These are phyloP conservation scores for Closterium sp. DNA, from an alignment of 139 green algal species.

Conservation along the genomic window DNA sequence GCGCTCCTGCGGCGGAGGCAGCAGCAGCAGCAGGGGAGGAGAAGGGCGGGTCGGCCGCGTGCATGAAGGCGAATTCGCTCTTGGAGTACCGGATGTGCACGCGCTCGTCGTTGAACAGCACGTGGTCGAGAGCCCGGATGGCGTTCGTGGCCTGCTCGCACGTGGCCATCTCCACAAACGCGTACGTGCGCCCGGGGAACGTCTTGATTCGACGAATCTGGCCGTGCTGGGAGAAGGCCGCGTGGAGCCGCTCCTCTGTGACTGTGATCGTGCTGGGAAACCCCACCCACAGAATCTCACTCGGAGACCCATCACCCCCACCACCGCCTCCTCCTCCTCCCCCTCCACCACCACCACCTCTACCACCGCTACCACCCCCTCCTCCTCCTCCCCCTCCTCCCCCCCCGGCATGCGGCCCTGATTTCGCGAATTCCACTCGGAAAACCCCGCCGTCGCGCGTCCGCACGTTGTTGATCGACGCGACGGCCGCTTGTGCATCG, in stretches of 20 bases:
- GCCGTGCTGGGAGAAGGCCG: conserved; percentile 11
- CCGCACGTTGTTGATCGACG: neutral
- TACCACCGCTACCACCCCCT: neutral
- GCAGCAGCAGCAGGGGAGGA: neutral
- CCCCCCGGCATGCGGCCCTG: neutral
- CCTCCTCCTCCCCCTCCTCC: neutral
- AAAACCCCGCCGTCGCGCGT: neutral
- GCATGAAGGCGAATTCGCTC: neutral
- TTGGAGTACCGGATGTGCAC: conserved; percentile 43
- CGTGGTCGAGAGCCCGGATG: conserved; percentile 14
- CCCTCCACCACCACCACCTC: neutral
- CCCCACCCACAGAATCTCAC: conserved; percentile 35
- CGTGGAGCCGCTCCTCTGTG: conserved; percentile 12
- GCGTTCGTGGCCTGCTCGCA: conserved; percentile 20
- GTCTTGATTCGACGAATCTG: conserved; percentile 30
- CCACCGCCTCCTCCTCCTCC: neutral
- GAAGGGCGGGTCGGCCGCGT: neutral
- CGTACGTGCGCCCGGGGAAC: conserved; percentile 43
- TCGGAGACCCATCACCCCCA: neutral
- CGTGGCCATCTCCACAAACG: conserved; percentile 40
- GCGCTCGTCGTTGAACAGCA: conserved; percentile 43
- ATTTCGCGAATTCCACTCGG: neutral
- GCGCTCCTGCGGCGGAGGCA: neutral
- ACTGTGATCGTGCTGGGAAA: conserved; percentile 40
- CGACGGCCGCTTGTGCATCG: neutral